phyloP scores from a whole-genome alignment of 257 asterid species.

The Ophiorrhiza pumila region DNA sequence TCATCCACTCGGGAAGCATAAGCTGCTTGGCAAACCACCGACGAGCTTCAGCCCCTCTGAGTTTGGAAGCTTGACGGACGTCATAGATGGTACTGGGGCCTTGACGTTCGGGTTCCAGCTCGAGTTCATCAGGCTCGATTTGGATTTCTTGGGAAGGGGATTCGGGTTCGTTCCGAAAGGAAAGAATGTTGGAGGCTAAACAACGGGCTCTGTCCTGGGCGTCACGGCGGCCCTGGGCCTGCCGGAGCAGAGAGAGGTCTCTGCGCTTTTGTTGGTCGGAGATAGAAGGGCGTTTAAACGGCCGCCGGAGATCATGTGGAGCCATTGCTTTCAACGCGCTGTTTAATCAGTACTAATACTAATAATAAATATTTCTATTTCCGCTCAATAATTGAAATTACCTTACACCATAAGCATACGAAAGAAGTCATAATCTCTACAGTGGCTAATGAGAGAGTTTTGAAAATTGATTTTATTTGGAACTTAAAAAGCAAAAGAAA shows the following conservation, averaged over 20 bases:
- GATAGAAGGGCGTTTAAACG: slow-evolving; percentile 74
- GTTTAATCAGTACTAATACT: too few species aligned
- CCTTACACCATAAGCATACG: too few species aligned
- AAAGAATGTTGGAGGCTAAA: slow-evolving; percentile 66
- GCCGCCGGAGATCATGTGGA: slow-evolving; percentile 78
- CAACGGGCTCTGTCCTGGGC: slow-evolving; percentile 84
- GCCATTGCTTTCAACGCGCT: slow-evolving; percentile 45
- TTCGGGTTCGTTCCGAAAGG: slow-evolving; percentile 39
- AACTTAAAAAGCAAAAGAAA: too few species aligned
- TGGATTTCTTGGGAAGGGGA: slow-evolving; percentile 18
- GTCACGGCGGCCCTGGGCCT: slow-evolving; percentile 72
- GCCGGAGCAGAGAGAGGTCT: slow-evolving; percentile 74
- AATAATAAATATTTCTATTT: too few species aligned
- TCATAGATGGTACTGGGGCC: slow-evolving; percentile 30
- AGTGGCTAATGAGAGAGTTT: too few species aligned
- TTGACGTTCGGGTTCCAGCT: slow-evolving; percentile 24
- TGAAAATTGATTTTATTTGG: too few species aligned
- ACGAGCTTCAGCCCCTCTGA: slow-evolving; percentile 79
- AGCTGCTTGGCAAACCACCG: slow-evolving; percentile 93
- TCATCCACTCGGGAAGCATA: slow-evolving; percentile 98
- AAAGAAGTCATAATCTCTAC: too few species aligned
- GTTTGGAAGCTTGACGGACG: slow-evolving; percentile 58
- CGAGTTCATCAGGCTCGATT: slow-evolving; percentile 22
- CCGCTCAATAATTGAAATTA: too few species aligned
- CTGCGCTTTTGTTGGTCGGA: slow-evolving; percentile 95